Evolutionary conservation across 164 flowering plant genomes (phyloP).

Genomic region (Umbilicus rupestris): DNA sequence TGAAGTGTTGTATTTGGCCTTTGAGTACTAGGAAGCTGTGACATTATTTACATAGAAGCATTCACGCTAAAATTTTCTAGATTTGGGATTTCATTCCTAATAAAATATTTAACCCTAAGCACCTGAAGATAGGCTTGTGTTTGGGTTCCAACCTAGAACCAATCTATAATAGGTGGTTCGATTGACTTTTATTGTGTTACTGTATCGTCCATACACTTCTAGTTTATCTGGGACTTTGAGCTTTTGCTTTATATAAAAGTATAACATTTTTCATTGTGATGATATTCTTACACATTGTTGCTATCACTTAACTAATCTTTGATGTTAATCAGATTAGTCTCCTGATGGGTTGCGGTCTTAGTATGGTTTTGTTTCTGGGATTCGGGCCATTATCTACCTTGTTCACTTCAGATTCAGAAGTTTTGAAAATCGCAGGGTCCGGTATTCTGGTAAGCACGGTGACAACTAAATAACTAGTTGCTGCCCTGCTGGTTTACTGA

Average conservation of each 20-base stretch:
- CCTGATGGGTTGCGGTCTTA: slow-evolving; percentile 46
- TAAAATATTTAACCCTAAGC: not conserved
- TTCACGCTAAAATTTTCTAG: not conserved
- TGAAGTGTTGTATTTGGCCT: not conserved
- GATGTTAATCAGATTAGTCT: slow-evolving; percentile 56
- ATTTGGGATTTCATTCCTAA: not conserved
- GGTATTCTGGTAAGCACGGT: slow-evolving; percentile 58
- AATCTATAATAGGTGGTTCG: too few species aligned
- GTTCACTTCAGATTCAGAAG: slow-evolving; percentile 67
- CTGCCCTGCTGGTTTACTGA: slow-evolving; percentile 1
- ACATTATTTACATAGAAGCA: not conserved
- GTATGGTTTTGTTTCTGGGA: slow-evolving; percentile 52
- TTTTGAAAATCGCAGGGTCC: slow-evolving; percentile 58
- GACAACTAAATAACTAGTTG: not conserved
- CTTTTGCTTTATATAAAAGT: not conserved
- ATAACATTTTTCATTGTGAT: not conserved
- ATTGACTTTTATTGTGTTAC: not conserved
- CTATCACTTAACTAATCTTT: not conserved
- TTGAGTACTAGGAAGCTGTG: not conserved
- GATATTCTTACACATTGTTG: not conserved
- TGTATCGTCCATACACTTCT: not conserved
- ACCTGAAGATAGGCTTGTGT: not conserved
- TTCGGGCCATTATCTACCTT: slow-evolving; percentile 55
- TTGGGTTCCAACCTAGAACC: too few species aligned
- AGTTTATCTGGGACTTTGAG: not conserved